Base-by-base conservation (phyloP, 495 filamentous ascomycete species). In the Sabuloglossum arenarium region DNA sequence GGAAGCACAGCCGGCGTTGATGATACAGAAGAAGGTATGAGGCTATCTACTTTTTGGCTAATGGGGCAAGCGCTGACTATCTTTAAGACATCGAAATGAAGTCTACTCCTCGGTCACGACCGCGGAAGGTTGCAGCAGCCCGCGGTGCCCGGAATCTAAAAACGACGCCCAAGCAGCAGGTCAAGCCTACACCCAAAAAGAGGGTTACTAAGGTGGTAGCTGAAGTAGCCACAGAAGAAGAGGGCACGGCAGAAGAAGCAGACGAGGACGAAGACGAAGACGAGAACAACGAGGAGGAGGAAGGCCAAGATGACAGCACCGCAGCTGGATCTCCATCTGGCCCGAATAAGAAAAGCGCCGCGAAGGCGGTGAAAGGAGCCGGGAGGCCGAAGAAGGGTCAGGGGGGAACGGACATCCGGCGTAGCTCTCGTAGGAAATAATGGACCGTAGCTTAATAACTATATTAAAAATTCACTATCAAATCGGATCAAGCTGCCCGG, bases 1-100 rank as follows among this genome's bases (percentile, higher is more conserved):
- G 67, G 68, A 28, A 77, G 73, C 56, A 77, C 74, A 12, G 70
- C 47, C 47, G 47, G 47, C 16, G 16, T 76, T 16, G 77, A 79
- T 9, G 76, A 77, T 39, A 75, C 76, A 0, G 77, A 79, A 54
- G 70, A 68, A 29, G 67, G 53, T 54, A 54, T 11, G 51, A 29
- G 6, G 51, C 14, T 19, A 31, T 31, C 25, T 4, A 28, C 37
- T 1, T 0, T 6, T 31, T 54, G n/a, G 23, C 8, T 54, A 51
- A 51, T 37, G 8, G 10, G 6, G 30, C 29, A 51, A n/a, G 47
- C 47, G 47, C 47, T 51, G 2, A 51, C 47, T 9, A 10, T 51
- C 21, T 51, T 28, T 21, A 51, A 51, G 47, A 51, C 47, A 29
- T 11, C 11, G 47, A 51, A 16, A 0, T 16, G 28, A 51, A 51